Percentiles rank a stretch among this genome's conserved stretches.
Conservation (phyloP, 768 basidiomycete genomes). For the Russula earlei region DNA sequence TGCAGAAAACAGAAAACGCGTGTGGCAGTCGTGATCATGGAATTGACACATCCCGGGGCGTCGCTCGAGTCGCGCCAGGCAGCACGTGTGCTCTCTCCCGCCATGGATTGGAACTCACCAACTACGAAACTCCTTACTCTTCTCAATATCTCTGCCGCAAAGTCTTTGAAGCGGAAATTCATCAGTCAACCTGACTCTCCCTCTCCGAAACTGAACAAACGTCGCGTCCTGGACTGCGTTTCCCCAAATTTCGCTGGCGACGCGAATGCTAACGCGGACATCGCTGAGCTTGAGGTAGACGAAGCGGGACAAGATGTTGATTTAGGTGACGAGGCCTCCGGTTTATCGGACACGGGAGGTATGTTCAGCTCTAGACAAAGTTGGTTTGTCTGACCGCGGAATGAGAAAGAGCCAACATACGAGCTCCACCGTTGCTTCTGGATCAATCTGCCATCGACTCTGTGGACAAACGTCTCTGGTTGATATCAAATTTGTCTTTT, state of each 20-base stretch:
- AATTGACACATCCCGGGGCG: background rate
- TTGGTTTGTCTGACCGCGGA: background rate
- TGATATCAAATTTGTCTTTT: conserved; percentile 34
- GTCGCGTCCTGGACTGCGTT: conserved; percentile 35
- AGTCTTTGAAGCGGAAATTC: conserved; percentile 48
- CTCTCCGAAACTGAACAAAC: conserved; percentile 61
- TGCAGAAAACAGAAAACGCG: background rate
- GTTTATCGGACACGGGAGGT: conserved; percentile 18
- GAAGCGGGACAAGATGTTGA: conserved; percentile 18
- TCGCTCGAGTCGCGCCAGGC: conserved; percentile 1
- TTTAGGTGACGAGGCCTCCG: background rate
- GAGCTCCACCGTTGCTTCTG: conserved; percentile 46
- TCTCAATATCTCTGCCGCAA: conserved; percentile 81
- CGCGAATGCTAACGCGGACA: background rate
- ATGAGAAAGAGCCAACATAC: conserved; percentile 38
- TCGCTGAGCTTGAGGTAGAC: conserved; percentile 1
- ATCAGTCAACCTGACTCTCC: conserved; percentile 32
- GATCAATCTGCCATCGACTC: conserved; percentile 40
- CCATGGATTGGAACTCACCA: conserved; percentile 42
- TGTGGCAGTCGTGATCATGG: background rate
- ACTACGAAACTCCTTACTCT: conserved; percentile 80
- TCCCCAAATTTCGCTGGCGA: background rate
- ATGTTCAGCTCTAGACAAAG: background rate
- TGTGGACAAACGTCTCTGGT: conserved; percentile 54
- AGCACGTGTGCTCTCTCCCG: too few species aligned